A percentile compares a stretch with the other conserved stretches of the same genome.
Evolutionary conservation across 306 rosid species (phyloP).

Genomic region (Astragalus membranaceus): DNA sequence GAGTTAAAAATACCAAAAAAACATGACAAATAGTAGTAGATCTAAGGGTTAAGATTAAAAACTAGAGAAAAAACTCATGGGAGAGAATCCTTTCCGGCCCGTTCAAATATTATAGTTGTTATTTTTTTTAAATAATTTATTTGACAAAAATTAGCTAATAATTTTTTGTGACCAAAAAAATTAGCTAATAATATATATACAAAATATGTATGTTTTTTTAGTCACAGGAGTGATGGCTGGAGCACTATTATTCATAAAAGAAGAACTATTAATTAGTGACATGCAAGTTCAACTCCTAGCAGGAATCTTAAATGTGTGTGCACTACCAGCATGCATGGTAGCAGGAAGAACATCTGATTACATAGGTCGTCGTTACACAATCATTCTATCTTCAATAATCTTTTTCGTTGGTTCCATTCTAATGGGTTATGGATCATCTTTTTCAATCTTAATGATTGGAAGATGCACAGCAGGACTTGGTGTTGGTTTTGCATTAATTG

Average conservation of each 20-base stretch:
- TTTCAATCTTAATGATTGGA: conserved; percentile 41
- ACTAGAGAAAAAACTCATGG: no score
- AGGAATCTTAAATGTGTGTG: conserved; percentile 53
- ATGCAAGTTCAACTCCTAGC: conserved; percentile 52
- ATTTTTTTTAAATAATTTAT: no score
- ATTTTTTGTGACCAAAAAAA: no score
- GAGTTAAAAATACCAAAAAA: no score
- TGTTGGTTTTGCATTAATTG: conserved; percentile 62
- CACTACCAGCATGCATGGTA: conserved; percentile 39
- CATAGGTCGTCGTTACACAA: conserved; percentile 67
- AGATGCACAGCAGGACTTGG: conserved; percentile 59
- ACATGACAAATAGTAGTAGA: no score
- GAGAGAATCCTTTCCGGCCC: no score
- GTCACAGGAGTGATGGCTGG: conserved; percentile 81
- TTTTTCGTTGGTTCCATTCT: conserved; percentile 58
- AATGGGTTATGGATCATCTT: conserved; percentile 66
- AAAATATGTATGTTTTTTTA: not conserved
- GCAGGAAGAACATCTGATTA: conserved; percentile 65
- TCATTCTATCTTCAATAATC: conserved; percentile 36
- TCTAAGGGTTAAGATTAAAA: no score
- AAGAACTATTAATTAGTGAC: conserved; percentile 56
- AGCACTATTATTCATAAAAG: conserved; percentile 68
- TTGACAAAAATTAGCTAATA: no score
- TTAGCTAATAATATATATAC: no score
- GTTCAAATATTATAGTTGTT: no score